Evolutionary conservation across 116 monocot genomes (phyloP), one percentile per base, ranked within the genome.

Genomic region (Dioscorea cayenensis): DNA sequence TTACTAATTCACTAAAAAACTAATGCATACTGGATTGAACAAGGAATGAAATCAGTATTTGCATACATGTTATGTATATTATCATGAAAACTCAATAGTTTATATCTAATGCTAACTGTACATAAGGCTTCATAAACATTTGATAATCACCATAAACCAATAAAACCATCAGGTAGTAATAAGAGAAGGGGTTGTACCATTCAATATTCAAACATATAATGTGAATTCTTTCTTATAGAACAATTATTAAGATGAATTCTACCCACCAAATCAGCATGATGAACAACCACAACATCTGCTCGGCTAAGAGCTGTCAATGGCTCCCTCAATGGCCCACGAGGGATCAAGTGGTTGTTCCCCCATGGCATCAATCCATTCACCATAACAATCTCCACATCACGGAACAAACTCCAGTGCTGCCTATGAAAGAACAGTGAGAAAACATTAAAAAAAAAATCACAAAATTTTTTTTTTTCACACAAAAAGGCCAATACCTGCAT

Each of bases 361-460:
- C 87, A 89, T 52, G 92, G 89, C 72, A 77, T 69, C 78, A 95
- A 74, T 43, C 83, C 83, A 79, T 95, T 95, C 69, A 95, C 38
- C 92, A 95, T 95, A 67, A 92, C 84, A 78, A 95, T 78, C 60
- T 95, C 87, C 10, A 89, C 71, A 77, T 95, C 80, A 61, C 87
- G 85, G 49, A 52, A 59, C 66, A 95, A 77, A 69, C 83, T 95
- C 89, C 81, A 89, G 51, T 95, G 87, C 89, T 95, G 81, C 79
- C 89, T 87, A 82, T 74, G 66, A 83, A 71, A 73, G 36, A 89
- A 77, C 21, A 72, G 20, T 29, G 5, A 20, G 7, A 69, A 65
- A 3, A 74, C 4, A 55, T 37, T 37, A 48, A 62, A 16, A 16
- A 63, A 62, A 36, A 62, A 21, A 23, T 27, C 10, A 8, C 16